phyloP scores from a whole-genome alignment of 192 early-diverging fungal species.

The Dispira simplex region DNA sequence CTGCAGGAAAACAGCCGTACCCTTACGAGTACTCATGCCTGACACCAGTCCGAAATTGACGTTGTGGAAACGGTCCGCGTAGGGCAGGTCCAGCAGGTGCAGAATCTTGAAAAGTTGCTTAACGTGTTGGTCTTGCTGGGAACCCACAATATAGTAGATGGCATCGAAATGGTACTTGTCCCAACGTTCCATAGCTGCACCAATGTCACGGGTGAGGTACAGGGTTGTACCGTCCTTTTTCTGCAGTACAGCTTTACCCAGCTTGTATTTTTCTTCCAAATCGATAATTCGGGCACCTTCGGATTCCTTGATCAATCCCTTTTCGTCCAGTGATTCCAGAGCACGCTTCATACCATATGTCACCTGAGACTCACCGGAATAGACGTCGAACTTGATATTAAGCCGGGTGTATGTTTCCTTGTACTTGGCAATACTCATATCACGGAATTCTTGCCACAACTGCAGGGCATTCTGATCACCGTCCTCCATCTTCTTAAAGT shows the following conservation, averaged over 20 bases:
- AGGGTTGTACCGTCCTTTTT: conserved; percentile 86
- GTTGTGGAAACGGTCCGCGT: conserved; percentile 71
- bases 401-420: conserved; percentile 80
- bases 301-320: conserved; percentile 52
- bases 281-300: conserved; percentile 81
- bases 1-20: conserved; percentile 88
- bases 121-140: conserved; percentile 82
- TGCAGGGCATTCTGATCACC: conserved; percentile 64
- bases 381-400: conserved; percentile 85
- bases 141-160: conserved; percentile 84
- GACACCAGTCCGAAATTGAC: conserved; percentile 91
- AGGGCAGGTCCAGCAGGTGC: conserved; percentile 65
- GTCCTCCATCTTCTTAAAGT: conserved; percentile 92
- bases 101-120: conserved; percentile 91
- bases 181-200: conserved; percentile 82
- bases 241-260: conserved; percentile 66
- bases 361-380: conserved; percentile 92
- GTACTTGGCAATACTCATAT: conserved; percentile 84
- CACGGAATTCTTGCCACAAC: conserved; percentile 80
- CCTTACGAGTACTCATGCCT: conserved; percentile 93
- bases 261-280: conserved; percentile 57
- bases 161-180: conserved; percentile 80
- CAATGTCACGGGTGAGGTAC: conserved; percentile 94
- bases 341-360: conserved; percentile 49
- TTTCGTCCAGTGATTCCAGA: conserved; percentile 52